Evolutionary conservation across 257 asterid species (phyloP).

Genomic region (Primulina huaijiensis): DNA sequence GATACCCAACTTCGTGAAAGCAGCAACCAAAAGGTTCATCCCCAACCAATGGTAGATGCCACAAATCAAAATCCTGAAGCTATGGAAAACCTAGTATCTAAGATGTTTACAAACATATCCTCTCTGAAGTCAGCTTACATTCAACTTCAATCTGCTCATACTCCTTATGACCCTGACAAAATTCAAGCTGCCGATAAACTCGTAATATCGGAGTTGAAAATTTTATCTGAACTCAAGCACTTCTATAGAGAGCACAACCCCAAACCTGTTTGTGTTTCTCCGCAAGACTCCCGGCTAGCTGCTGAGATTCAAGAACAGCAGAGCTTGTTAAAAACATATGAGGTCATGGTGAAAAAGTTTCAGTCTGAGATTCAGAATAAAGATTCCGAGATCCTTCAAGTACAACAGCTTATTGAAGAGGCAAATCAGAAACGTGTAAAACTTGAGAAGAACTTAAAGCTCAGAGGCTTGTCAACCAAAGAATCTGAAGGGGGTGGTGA

Average conservation of each 20-base stretch:
- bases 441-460: constrained; percentile 92
- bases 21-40: constrained; percentile 96
- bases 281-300: constrained; percentile 94
- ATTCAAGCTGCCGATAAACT: constrained; percentile 97
- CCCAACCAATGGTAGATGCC: constrained; percentile 98
- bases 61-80: constrained; percentile 85
- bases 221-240: constrained; percentile 91
- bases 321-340: constrained; percentile 86
- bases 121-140: constrained; percentile 92
- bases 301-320: constrained; percentile 99
- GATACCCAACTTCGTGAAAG: constrained; percentile 93
- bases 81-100: constrained; percentile 76
- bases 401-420: constrained; percentile 92
- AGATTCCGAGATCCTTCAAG: constrained; percentile 77
- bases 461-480: constrained; percentile 80
- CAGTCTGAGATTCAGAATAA: constrained; percentile 98
- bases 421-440: constrained; percentile 84
- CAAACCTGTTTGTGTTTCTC: constrained; percentile 83
- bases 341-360: constrained; percentile 96
- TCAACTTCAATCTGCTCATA: constrained; percentile 90
- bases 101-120: constrained; percentile 80
- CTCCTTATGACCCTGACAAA: constrained; percentile 96
- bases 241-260: constrained; percentile 95
- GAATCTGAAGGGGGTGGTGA: constrained; percentile 69
- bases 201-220: constrained; percentile 90